Evolutionary conservation across 192 early-diverging fungal genomes (phyloP).

Genomic region (Coemansia sp.): DNA sequence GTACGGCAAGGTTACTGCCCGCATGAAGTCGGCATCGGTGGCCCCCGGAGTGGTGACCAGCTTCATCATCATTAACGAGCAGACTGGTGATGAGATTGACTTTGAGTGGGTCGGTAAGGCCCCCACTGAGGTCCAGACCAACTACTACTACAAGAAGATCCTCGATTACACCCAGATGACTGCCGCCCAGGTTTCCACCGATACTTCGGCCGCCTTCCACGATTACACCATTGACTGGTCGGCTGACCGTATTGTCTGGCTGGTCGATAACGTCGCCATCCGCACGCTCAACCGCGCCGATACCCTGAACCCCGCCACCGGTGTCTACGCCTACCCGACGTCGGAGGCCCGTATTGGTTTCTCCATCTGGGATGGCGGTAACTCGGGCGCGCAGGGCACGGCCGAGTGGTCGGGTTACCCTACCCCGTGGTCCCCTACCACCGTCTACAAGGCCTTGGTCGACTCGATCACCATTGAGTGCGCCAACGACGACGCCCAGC

Average conservation of each 20-base stretch:
- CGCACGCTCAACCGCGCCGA: conserved; percentile 48
- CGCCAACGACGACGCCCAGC: conserved; percentile 12
- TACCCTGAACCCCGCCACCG: conserved; percentile 37
- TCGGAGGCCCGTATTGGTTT: conserved; percentile 52
- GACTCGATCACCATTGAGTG: conserved; percentile 53
- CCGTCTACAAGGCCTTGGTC: conserved; percentile 51
- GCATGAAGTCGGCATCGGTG: conserved; percentile 51
- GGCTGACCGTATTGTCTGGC: conserved; percentile 51
- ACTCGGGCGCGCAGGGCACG: conserved; percentile 50
- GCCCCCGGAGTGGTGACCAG: conserved; percentile 55
- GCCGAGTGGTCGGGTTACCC: conserved; percentile 56
- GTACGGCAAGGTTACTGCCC: conserved; percentile 56
- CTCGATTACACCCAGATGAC: conserved; percentile 54
- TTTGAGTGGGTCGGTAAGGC: conserved; percentile 61
- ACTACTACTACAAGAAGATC: conserved; percentile 54
- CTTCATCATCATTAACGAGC: conserved; percentile 49
- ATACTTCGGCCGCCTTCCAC: conserved; percentile 51
- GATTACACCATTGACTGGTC: conserved; percentile 60
- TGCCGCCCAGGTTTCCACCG: conserved; percentile 13
- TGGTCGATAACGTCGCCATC: conserved; percentile 51
- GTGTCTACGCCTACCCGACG: conserved; percentile 45
- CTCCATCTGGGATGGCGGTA: conserved; percentile 64
- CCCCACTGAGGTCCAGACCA: conserved; percentile 54
- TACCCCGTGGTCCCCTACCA: conserved; percentile 48
- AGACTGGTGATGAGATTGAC: conserved; percentile 62